Evolutionary conservation across 345 rosid genomes (phyloP), one percentile per base, ranked within the genome.

Genomic region (Syzygium oleosum): DNA sequence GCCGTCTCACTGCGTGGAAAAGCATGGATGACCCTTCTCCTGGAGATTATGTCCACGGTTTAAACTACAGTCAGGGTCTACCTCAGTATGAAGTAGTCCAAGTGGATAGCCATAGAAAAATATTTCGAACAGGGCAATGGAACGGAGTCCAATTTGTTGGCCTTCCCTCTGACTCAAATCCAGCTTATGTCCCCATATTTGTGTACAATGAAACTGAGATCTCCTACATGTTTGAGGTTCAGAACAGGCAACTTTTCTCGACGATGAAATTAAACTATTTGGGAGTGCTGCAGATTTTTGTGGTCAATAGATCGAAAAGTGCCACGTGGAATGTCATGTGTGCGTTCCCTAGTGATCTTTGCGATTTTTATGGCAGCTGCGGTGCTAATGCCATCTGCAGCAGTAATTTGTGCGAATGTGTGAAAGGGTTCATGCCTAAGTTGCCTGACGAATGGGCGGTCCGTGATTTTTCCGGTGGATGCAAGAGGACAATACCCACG

Each of bases 81-180:
- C 90, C 91, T 11, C 88, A 88, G 29, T 12, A 84, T 21, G 89
- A 88, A 29, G 38, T 91, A 11, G 16, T 16, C 80, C 34, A 61
- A 21, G 86, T 87, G 90, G 21, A 89, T 51, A 63, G 4, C 10
- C 27, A 27, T 7, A 13, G 2, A 27, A 4, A 2, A 52, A 3
- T 4, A 10, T 89, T 52, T 21, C 52, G 93, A 3, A 80, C 86
- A 3, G 94, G 94, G 27, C 87, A 92, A 9, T 92, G 92, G 94
- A 92, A 91, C 73, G 95, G 94, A 23, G 23, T 61, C 7, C 65
- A 86, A 58, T 92, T 90, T 19, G 89, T 88, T 79, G 92, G 93
- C 59, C 52, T 29, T 51, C 2, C 91, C 89, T 4, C 68, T 80
- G 5, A 59, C 10, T 87, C 34, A 51, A 87, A 11, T 29, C 84